A percentile compares a stretch with the other conserved stretches of the same genome.
Evolutionary conservation across 2,329 filamentous ascomycete species (phyloP).

Genomic region (Endocalyx cinctus): DNA sequence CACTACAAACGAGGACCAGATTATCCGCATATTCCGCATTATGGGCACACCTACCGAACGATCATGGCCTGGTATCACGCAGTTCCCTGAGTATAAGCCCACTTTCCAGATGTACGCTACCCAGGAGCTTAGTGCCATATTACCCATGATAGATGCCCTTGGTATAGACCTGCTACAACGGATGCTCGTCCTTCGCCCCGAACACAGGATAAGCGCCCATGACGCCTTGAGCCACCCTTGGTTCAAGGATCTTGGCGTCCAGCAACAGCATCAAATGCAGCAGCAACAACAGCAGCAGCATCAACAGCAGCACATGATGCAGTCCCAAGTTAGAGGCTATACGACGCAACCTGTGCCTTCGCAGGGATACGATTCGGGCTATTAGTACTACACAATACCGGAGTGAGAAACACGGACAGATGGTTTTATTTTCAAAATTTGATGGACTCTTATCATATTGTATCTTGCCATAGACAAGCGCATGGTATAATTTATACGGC

Average conservation of each 20-base stretch:
- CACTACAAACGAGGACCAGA: slow-evolving; percentile 96
- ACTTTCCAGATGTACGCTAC: slow-evolving; percentile 94
- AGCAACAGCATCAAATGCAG: slow-evolving; percentile 41
- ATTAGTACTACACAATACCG: too few relatives aligned
- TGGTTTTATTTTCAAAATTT: too few relatives aligned
- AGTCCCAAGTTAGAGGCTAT: too few relatives aligned
- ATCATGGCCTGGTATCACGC: slow-evolving; percentile 90
- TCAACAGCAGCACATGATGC: too few relatives aligned
- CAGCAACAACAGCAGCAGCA: too few relatives aligned
- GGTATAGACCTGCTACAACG: slow-evolving; percentile 83
- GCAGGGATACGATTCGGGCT: too few relatives aligned
- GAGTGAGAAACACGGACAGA: too few relatives aligned
- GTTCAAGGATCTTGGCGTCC: slow-evolving; percentile 72
- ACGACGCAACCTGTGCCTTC: too few relatives aligned
- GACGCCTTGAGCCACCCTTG: slow-evolving; percentile 87
- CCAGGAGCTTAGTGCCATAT: slow-evolving; percentile 79
- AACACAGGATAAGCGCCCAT: slow-evolving; percentile 82
- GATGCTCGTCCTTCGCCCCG: slow-evolving; percentile 90
- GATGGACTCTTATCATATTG: too few relatives aligned
- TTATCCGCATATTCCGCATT: slow-evolving; percentile 93
- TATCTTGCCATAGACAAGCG: too few relatives aligned
- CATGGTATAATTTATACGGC: too few relatives aligned
- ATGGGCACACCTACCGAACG: slow-evolving; percentile 97
- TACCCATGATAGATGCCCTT: slow-evolving; percentile 83
- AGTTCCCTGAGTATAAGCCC: slow-evolving; percentile 96